Evolutionary conservation across 805 yeast species (phyloP), one percentile per base, ranked within the genome.

Genomic region (Diddensiella caesifluorescens): DNA sequence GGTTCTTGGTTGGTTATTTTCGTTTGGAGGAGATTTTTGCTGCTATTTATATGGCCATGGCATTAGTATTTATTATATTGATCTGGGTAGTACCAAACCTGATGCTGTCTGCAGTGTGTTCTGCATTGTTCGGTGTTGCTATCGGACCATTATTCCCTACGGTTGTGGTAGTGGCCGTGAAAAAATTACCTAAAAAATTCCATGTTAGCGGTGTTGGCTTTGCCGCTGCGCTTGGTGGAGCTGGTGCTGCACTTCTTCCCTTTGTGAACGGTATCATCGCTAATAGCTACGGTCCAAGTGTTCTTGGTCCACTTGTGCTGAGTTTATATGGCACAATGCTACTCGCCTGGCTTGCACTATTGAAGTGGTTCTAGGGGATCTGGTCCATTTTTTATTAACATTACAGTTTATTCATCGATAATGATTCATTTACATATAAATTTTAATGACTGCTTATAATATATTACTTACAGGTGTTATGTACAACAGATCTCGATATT

Each of bases 181-280:
- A 77, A 41, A 64, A 77, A 2, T 58, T 86, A 32, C 95, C 95
- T 0, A 60, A 64, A 21, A 69, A 68, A 30, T 62, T 73, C 39
- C 83, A 82, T 40, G 74, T 83, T 6, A 62, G 76, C 13, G 89
- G 87, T 1, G 71, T 86, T 5, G 89, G 95, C 0, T 67, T 83
- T 41, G 75, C 82, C 16, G 79, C 88, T 42, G 88, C 92, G 0
- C 57, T 84, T 46, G 95, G 94, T 4, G 89, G 92, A 2, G 76
- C 80, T 12, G 95, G 95, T 1, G 83, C 83, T n/a, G 90, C 94
- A 0, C 69, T 75, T 0, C 48, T 84, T 4, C 92, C 94, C 1
- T 81, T 77, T 48, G 40, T 76, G 2, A 69, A 80, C 27, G 95
- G 95, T 5, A 56, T 58, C 18, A 48, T 70, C 4, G 57, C 71